Evolutionary conservation across 2,329 filamentous ascomycete genomes (phyloP).

Genomic region (Cercospora beticola): DNA sequence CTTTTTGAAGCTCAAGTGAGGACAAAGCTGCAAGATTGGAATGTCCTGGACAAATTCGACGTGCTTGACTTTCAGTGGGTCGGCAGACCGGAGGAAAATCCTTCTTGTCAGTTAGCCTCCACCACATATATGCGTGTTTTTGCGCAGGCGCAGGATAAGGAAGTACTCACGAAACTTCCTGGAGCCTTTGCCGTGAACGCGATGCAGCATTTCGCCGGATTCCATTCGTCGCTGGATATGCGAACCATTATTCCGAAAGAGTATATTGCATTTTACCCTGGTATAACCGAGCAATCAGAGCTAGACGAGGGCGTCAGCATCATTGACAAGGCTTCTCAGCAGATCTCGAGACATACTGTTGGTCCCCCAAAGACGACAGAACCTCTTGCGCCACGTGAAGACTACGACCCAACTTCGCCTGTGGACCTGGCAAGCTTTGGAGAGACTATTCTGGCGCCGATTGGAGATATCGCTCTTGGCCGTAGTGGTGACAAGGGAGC

Average conservation of each 20-base stretch:
- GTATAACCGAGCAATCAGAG: conserved; percentile 26
- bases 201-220: conserved; percentile 33
- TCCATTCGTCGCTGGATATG: conserved; percentile 30
- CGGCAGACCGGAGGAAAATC: conserved; percentile 37
- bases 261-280: conserved; percentile 32
- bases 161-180: conserved; percentile 25
- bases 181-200: conserved; percentile 27
- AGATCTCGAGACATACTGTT: conserved; percentile 25
- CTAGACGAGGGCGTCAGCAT: conserved; percentile 28
- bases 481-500: conserved; percentile 37
- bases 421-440: conserved; percentile 38
- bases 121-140: conserved; percentile 46
- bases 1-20: conserved; percentile 47
- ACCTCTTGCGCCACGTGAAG: conserved; percentile 23
- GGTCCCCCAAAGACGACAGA: conserved; percentile 28
- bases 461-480: conserved; percentile 38
- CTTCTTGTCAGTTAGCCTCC: conserved; percentile 43
- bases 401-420: conserved; percentile 37
- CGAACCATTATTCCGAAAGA: conserved; percentile 28
- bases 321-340: conserved; percentile 21
- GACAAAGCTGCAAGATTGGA: conserved; percentile 36
- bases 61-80: conserved; percentile 33
- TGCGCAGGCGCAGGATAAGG: conserved; percentile 31
- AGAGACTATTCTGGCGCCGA: conserved; percentile 37
- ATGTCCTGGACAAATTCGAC: conserved; percentile 29